Evolutionary conservation across 2,329 filamentous ascomycete species (phyloP), one percentile per base, ranked within the genome.

Genomic region (Cladophialophora carrionii): DNA sequence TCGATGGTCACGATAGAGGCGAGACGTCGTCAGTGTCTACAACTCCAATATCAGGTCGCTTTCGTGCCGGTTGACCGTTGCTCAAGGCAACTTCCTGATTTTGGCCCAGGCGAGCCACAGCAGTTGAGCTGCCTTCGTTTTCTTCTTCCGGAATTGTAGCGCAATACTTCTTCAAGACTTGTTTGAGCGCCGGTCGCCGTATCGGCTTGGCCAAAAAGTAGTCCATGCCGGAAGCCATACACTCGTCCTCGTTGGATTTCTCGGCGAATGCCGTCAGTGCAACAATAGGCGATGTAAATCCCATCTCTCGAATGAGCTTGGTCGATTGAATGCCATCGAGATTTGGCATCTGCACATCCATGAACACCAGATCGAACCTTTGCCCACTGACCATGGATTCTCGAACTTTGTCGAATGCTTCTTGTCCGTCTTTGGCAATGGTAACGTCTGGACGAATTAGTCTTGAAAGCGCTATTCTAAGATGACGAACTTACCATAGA

Each of bases 311-410:
- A 71, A 97, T 96, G 37, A 96, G 81, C 9, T 89, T 85, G 0
- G 93, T 96, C 54, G 90, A 93, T 75, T 96, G 89, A 26, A 97
- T 80, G 1, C 93, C 93, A 73, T 96, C 92, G 14, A 97, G 84
- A 68, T 95, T 96, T 3, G 93, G 93, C 93, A 97, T 97, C 78
- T 87, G 91, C 7, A 96, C 89, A 72, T 97, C 93, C 93, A 96
- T 97, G 74, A 96, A 95, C 68, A 97, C 94, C 29, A 97, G 82
- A 71, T 96, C 91, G 74, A 94, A 96, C 2, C 85, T 84, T 61
- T 85, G 82, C 59, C 88, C 84, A 31, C 84, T 84, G 57, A 88
- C 86, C 90, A 96, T 95, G 68, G 88, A 90, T 17, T 87, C 87
- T 74, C 92, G 93, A 70, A 96, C 92, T 31, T 90, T 82, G 67